Percentiles rank a stretch among this genome's conserved stretches.
Evolutionary conservation across 441 rosid genomes (phyloP).

Genomic region (Jatropha multifida): DNA sequence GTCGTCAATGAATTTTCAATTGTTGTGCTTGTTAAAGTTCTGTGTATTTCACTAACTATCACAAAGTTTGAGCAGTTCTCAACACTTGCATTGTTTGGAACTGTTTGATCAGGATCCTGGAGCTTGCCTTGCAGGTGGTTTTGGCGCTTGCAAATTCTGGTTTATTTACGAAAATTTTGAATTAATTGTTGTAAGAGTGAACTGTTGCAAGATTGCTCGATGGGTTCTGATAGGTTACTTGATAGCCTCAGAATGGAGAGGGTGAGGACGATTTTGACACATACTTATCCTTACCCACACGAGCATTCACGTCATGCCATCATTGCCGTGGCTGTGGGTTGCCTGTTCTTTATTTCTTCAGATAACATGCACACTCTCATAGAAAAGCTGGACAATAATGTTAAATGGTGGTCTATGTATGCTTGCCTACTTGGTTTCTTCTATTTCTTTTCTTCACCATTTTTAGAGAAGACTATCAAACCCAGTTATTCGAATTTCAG

Average conservation of each 20-base stretch:
- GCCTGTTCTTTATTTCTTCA: slow-evolving; percentile 92
- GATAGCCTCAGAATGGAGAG: slow-evolving; percentile 79
- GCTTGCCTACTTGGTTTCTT: slow-evolving; percentile 96
- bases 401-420: slow-evolving; percentile 99
- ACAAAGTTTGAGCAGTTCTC: neutral
- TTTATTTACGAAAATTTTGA: slow-evolving; percentile 25
- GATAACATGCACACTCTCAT: slow-evolving; percentile 95
- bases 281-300: slow-evolving; percentile 92
- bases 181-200: slow-evolving; percentile 13
- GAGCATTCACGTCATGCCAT: slow-evolving; percentile 98
- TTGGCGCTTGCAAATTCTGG: slow-evolving; percentile 27
- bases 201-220: slow-evolving; percentile 24
- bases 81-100: slow-evolving; percentile 4
- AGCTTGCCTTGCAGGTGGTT: slow-evolving; percentile 27
- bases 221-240: slow-evolving; percentile 66
- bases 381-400: slow-evolving; percentile 78
- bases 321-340: slow-evolving; percentile 90
- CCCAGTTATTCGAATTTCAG: slow-evolving; percentile 97
- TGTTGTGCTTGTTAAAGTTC: neutral
- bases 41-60: neutral
- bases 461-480: slow-evolving; percentile 85
- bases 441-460: slow-evolving; percentile 98
- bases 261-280: slow-evolving; percentile 81
- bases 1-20: neutral
- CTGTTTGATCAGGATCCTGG: slow-evolving; percentile 29